These are phyloP conservation scores for Tylopilus plumbeoviolaceoides DNA, from an alignment of 768 basidiomycete species.

Conservation along the genomic window DNA sequence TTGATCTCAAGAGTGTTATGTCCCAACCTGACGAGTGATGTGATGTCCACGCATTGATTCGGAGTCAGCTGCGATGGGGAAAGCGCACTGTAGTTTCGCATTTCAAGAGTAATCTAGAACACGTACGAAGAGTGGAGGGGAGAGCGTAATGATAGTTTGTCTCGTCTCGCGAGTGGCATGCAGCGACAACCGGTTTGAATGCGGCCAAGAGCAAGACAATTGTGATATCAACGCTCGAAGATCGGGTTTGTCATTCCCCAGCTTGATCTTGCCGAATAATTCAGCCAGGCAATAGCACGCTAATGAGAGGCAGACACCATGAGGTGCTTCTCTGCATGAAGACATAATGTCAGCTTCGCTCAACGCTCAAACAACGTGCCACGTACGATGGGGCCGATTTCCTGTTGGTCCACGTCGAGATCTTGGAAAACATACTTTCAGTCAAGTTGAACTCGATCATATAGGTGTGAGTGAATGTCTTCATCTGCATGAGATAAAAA, in stretches of 20 bases:
- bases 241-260: conserved; percentile 11
- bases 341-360: neutral
- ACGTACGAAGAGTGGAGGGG: conserved; percentile 35
- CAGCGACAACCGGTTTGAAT: conserved; percentile 20
- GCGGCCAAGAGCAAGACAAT: conserved; percentile 43
- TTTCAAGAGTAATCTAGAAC: conserved; percentile 10
- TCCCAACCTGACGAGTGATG: conserved; percentile 39
- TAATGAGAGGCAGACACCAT: conserved; percentile 42
- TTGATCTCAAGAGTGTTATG: conserved; percentile 41
- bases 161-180: conserved; percentile 5
- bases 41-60: conserved; percentile 50
- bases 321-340: conserved; percentile 29
- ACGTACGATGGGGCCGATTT: conserved; percentile 30
- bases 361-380: neutral
- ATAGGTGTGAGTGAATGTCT: conserved; percentile 18
- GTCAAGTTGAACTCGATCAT: conserved; percentile 28
- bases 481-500: conserved; percentile 17
- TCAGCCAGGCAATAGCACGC: conserved; percentile 39
- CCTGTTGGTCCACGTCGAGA: conserved; percentile 39
- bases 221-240: conserved; percentile 21
- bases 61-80: conserved; percentile 37
- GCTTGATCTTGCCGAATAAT: conserved; percentile 14
- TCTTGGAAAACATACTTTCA: conserved; percentile 22
- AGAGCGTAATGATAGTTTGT: conserved; percentile 15
- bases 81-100: neutral